Base-by-base conservation (phyloP, 163 green algal genomes). In the Smithsoniella earleae region DNA sequence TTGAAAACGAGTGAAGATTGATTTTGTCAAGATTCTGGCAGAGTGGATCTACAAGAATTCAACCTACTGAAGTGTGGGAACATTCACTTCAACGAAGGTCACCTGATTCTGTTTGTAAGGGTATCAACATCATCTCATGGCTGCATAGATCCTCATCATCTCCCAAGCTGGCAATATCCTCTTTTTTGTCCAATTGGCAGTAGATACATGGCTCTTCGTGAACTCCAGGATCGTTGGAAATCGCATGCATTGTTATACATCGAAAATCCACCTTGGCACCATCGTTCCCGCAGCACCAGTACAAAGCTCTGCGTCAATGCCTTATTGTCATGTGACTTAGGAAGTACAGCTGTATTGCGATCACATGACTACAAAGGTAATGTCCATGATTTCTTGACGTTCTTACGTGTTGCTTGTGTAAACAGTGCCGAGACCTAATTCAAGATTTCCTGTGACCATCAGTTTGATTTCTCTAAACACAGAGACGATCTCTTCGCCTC, bases 191-290 rank as follows among this genome's bases (percentile, higher is more conserved):
- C 31, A 69, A 6, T 31, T 69, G 58, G 25, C 58, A 69, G 25
- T 69, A 69, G 43, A 69, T 69, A 33, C 58, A 69, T 45, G 58
- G 58, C 25, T 34, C 43, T 34, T 33, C 25, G 34, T 69, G 58
- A 36, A 69, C 58, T 22, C 16, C n/a, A n/a, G 58, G 27, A 34
- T 69, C 58, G 16, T 69, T 34, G 6, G 58, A 69, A n/a, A 69
- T 69, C 20, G 58, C 58, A 36, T 69, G 58, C 58, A 69, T 69
- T 5, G 58, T 69, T 30, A 69, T 69, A 33, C 30, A 30, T 13
- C 58, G 18, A 33, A 69, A 69, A 8, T 30, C 16, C 27, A 69
- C 1, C 6, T 31, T 25, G 16, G 58, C 58, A n/a, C 22, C 58
- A 34, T 34, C 58, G 6, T 34, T 4, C 8, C 22, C 16, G 43